Percentiles rank a stretch among this genome's conserved stretches.
Conservation (phyloP, 352 stramenopile genomes). For the Phytophthora cajani region DNA sequence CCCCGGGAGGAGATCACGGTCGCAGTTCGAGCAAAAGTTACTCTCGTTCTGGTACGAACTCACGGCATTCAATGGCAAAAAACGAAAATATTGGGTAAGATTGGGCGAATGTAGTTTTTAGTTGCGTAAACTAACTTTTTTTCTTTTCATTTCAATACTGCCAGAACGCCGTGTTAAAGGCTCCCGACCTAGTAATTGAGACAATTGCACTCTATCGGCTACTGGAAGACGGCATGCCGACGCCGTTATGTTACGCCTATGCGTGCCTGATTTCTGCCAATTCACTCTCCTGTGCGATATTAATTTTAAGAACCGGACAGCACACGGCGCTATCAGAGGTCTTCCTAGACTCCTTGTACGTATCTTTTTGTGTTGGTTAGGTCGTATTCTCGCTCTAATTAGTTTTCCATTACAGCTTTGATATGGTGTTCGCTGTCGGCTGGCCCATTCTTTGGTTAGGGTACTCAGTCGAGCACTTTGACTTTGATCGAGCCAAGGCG, state of each 20-base stretch:
- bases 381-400: background rate
- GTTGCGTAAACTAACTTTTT: background rate
- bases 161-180: background rate
- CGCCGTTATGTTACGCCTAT: background rate
- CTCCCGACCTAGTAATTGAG: background rate
- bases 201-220: background rate
- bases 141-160: background rate
- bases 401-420: background rate
- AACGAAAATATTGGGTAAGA: conserved; percentile 1
- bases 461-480: background rate
- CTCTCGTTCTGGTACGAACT: conserved; percentile 1
- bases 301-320: background rate
- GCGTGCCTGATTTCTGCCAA: background rate
- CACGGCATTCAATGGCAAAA: background rate
- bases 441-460: conserved; percentile 2
- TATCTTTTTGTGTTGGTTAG: background rate
- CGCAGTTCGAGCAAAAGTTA: background rate
- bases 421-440: conserved; percentile 1
- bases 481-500: background rate
- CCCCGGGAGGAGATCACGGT: background rate
- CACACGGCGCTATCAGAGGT: background rate
- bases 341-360: background rate
- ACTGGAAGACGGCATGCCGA: background rate
- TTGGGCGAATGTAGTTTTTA: background rate
- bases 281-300: background rate